phyloP scores from a whole-genome alignment of 2,329 filamentous ascomycete genomes.

The Colletotrichum viniferum region DNA sequence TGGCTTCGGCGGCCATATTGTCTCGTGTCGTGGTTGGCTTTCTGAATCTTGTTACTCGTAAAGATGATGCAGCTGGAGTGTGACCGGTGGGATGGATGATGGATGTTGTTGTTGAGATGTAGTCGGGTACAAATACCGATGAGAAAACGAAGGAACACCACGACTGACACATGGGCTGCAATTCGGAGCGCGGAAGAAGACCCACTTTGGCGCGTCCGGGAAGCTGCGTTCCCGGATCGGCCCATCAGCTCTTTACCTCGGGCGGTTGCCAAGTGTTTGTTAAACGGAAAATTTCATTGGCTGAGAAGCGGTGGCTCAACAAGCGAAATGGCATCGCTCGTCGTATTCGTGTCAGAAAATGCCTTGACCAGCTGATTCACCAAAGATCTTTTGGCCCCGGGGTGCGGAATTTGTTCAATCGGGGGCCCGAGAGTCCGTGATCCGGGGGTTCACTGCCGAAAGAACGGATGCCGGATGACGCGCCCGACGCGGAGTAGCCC shows the following conservation, averaged over 20 bases:
- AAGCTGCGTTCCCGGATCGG: conserved; percentile 1
- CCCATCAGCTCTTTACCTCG: not conserved
- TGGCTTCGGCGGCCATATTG: not conserved
- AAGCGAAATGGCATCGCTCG: not conserved
- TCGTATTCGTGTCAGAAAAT: conserved; percentile 2
- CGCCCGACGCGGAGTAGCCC: not conserved
- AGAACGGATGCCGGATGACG: not conserved
- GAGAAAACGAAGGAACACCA: not conserved
- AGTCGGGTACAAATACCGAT: not conserved
- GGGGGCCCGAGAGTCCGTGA: not conserved
- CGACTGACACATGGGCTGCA: not conserved
- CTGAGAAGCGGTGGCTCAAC: not conserved
- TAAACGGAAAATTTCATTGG: not conserved
- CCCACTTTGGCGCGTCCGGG: not conserved
- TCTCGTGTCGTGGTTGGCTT: not conserved
- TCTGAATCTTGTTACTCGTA: not conserved
- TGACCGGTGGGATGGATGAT: not conserved
- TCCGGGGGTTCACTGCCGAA: not conserved
- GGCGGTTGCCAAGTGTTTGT: not conserved
- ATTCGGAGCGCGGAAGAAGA: not conserved
- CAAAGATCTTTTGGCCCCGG: not conserved
- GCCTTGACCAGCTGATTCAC: not conserved
- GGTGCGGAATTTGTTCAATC: not conserved
- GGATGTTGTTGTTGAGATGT: not conserved
- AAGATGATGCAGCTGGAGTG: not conserved